Percentiles rank a stretch among this genome's conserved stretches.
These are phyloP conservation scores for Phytophthora fragariaefolia DNA, from an alignment of 352 stramenopile genomes.

Conservation along the genomic window DNA sequence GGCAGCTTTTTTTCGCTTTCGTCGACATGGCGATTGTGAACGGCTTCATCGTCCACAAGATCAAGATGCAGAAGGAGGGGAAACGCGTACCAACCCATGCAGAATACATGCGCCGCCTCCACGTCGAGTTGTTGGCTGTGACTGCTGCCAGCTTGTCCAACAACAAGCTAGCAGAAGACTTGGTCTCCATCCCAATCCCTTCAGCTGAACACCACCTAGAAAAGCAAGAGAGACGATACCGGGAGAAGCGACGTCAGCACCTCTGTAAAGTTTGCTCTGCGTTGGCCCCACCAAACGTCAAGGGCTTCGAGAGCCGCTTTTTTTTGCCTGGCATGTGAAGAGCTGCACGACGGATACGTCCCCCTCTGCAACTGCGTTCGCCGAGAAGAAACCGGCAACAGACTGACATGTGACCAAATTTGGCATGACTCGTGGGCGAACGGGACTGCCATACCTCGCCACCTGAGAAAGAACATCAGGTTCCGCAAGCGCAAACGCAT, in stretches of 20 bases:
- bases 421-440: no score
- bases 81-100: conserved; percentile 1
- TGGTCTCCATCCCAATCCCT: background rate
- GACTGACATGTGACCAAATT: no score
- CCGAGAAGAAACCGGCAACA: no score
- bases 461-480: no score
- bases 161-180: conserved; percentile 8
- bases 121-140: conserved; percentile 2
- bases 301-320: conserved; percentile 14
- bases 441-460: no score
- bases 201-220: background rate
- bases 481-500: no score
- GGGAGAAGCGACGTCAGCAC: conserved; percentile 7
- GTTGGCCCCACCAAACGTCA: background rate
- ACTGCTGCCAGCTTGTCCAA: background rate
- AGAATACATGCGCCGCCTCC: conserved; percentile 9
- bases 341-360: background rate
- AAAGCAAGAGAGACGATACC: background rate
- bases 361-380: no score
- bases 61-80: conserved; percentile 8
- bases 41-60: conserved; percentile 16
- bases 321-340: conserved; percentile 3
- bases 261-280: conserved; percentile 21
- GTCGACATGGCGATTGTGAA: conserved; percentile 20
- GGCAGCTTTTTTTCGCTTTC: conserved; percentile 22